Evolutionary conservation across 495 filamentous ascomycete species (phyloP).

Genomic region (Daldinia vernicosa): DNA sequence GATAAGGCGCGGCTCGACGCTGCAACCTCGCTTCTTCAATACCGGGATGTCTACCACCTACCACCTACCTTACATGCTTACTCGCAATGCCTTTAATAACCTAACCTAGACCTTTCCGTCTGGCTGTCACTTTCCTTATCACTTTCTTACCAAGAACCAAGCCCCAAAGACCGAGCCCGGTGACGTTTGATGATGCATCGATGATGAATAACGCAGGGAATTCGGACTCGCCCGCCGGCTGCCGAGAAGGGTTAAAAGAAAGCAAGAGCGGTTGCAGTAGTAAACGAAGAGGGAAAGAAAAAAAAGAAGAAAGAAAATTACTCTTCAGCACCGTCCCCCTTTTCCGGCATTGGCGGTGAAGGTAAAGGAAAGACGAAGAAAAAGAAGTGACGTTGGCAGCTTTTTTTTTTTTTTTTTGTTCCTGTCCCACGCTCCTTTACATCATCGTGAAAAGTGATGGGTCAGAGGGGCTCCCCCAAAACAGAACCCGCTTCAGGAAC

Average conservation of each 20-base stretch:
- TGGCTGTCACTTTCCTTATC: constrained; percentile 15
- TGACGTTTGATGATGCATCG: constrained; percentile 34
- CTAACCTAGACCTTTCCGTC: constrained; percentile 10
- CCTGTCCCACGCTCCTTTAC: background rate
- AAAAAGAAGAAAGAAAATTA: constrained; percentile 13
- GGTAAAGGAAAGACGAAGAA: constrained; percentile 15
- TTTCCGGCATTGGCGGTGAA: constrained; percentile 27
- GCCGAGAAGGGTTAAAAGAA: constrained; percentile 24
- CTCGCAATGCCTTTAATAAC: constrained; percentile 6
- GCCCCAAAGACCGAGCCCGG: constrained; percentile 1
- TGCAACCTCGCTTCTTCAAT: constrained; percentile 32
- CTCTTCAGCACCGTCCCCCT: constrained; percentile 11
- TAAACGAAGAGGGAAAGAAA: background rate
- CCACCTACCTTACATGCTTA: background rate
- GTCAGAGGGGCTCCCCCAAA: constrained; percentile 18
- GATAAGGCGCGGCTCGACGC: constrained; percentile 19
- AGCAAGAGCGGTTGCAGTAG: constrained; percentile 12
- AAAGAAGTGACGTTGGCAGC: background rate
- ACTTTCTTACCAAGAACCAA: constrained; percentile 5
- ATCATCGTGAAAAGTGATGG: constrained; percentile 33
- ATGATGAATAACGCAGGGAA: constrained; percentile 37
- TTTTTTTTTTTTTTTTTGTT: background rate
- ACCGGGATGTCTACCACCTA: constrained; percentile 19
- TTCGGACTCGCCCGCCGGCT: constrained; percentile 12
- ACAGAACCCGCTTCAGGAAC: constrained; percentile 29